These are phyloP conservation scores for Pseudogymnoascus sp. DNA, from an alignment of 2,329 filamentous ascomycete species.

Conservation along the genomic window DNA sequence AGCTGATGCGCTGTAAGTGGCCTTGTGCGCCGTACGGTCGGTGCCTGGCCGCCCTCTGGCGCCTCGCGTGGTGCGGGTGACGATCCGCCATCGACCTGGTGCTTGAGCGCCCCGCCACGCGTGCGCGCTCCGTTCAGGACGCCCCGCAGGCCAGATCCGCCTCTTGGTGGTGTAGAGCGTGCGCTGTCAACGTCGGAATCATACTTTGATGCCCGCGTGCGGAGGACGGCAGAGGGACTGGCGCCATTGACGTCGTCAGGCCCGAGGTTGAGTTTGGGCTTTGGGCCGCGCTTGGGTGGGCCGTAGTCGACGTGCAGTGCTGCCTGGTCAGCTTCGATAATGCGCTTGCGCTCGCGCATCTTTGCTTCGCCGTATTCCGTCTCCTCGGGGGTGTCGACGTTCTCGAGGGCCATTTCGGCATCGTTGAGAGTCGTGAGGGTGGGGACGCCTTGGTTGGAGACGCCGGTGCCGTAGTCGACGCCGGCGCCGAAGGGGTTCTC, in stretches of 20 bases:
- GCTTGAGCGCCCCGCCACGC: constrained; percentile 43
- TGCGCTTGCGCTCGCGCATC: constrained; percentile 64
- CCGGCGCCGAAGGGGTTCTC: constrained; percentile 82
- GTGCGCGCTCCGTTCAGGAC: constrained; percentile 5
- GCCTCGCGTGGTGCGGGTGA: constrained; percentile 41
- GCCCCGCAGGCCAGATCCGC: constrained; percentile 29
- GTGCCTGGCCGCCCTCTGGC: constrained; percentile 32
- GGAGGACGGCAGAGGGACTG: constrained; percentile 40
- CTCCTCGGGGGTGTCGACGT: constrained; percentile 65
- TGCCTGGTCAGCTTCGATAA: constrained; percentile 65
- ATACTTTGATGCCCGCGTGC: constrained; percentile 55
- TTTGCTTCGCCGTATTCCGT: constrained; percentile 63
- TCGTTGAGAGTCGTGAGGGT: constrained; percentile 54
- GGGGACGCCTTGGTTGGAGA: constrained; percentile 63
- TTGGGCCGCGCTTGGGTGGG: constrained; percentile 47
- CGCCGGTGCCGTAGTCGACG: constrained; percentile 55
- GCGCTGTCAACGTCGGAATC: constrained; percentile 47
- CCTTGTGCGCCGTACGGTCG: constrained; percentile 50
- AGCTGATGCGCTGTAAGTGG: constrained; percentile 76
- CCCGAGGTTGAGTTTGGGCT: constrained; percentile 29
- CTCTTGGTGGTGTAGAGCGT: constrained; percentile 41
- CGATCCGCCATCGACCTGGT: constrained; percentile 49
- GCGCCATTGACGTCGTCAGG: constrained; percentile 44
- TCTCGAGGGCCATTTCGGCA: constrained; percentile 60
- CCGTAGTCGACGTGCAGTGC: constrained; percentile 31